Evolutionary conservation across 2,329 filamentous ascomycete genomes (phyloP).

Genomic region (Leptographium radiaticola): DNA sequence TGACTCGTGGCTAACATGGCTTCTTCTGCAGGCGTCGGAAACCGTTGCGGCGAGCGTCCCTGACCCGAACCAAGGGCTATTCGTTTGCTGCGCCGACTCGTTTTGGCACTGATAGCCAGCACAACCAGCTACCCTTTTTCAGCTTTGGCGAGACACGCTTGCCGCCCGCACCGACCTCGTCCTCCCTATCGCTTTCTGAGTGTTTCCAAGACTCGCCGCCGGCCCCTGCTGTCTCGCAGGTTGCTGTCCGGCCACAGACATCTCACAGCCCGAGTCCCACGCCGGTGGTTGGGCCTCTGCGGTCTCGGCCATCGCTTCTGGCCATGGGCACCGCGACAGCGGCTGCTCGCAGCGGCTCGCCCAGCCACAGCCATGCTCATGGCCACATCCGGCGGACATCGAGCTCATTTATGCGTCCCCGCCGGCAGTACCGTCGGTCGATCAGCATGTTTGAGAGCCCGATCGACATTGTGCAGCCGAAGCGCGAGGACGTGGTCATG

Average conservation of each 20-base stretch:
- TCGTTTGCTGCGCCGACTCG: conserved; percentile 54
- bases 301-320: conserved; percentile 52
- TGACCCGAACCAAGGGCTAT: conserved; percentile 62
- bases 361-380: conserved; percentile 19
- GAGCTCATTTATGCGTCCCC: conserved; percentile 59
- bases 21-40: conserved; percentile 44
- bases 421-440: conserved; percentile 83
- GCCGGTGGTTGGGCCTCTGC: conserved; percentile 38
- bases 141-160: conserved; percentile 45
- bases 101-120: conserved; percentile 47
- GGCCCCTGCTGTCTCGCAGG: conserved; percentile 22
- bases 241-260: conserved; percentile 19
- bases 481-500: conserved; percentile 39
- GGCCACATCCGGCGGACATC: conserved; percentile 59
- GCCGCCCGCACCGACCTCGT: conserved; percentile 24
- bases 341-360: conserved; percentile 54
- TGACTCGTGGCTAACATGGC: too few species aligned
- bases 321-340: conserved; percentile 32
- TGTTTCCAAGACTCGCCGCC: conserved; percentile 73
- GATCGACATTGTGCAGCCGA: conserved; percentile 73
- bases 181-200: conserved; percentile 58
- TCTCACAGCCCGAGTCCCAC: conserved; percentile 38
- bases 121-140: conserved; percentile 59
- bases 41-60: conserved; percentile 58
- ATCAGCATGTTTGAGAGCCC: conserved; percentile 97